Percentiles rank a stretch among this genome's conserved stretches.
Evolutionary conservation across 2,329 filamentous ascomycete species (phyloP).

Genomic region (Waltergamsia citrina): DNA sequence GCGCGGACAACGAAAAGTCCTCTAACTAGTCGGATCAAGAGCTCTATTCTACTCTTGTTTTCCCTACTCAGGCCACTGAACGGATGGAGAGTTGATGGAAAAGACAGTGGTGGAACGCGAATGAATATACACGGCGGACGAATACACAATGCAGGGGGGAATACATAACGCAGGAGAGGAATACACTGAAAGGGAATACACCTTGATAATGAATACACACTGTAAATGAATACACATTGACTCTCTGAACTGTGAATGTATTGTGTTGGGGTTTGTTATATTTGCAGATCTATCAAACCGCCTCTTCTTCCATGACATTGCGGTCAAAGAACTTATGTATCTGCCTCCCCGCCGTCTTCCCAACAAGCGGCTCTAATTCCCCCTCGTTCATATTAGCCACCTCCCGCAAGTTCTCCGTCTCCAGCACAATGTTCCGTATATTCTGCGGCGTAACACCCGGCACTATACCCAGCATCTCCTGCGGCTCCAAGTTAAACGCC

Average conservation of each 20-base stretch:
- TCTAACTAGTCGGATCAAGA: no score
- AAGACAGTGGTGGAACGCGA: no score
- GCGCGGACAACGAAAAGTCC: no score
- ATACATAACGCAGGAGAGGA: no score
- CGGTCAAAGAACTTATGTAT: constrained; percentile 74
- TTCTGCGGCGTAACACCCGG: constrained; percentile 79
- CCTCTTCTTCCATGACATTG: constrained; percentile 45
- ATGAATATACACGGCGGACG: no score
- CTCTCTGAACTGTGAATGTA: neutral
- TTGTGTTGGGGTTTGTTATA: neutral
- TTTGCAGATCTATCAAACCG: constrained; percentile 6
- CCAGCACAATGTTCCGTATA: constrained; percentile 60
- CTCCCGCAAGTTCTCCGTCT: constrained; percentile 68
- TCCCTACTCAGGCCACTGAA: no score
- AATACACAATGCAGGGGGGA: neutral
- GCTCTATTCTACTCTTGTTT: no score
- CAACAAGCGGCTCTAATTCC: constrained; percentile 66
- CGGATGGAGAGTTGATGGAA: no score
- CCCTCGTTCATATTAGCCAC: constrained; percentile 76
- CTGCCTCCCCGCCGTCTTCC: constrained; percentile 65
- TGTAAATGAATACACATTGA: neutral
- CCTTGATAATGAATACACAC: no score
- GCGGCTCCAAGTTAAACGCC: constrained; percentile 73
- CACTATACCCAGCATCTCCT: constrained; percentile 81
- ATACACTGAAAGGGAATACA: no score